Base-by-base conservation (phyloP, 176 grass and related monocot genomes). In the maize (Zea mays) region DNA sequence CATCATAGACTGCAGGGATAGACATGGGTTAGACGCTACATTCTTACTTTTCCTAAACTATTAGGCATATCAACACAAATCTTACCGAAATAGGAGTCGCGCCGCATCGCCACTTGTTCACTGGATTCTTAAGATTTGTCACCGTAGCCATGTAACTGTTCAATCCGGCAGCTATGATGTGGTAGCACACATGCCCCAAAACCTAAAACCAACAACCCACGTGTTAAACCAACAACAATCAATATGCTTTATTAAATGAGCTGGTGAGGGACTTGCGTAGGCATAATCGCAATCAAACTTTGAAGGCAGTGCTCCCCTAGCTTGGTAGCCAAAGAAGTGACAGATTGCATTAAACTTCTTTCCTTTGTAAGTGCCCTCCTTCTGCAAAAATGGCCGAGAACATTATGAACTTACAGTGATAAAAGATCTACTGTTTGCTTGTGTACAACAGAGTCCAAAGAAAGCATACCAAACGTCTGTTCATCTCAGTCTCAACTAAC, bases 311-410 rank as follows among this genome's bases (percentile, higher is more conserved):
- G 96, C 89, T 77, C 96, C 96, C 82, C 96, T 87, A 70, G 96
- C 96, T 88, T 99, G 96, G 83, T 99, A 99, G 50, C 96, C 96
- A 88, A 99, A 99, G 76, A 99, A 99, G 79, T 99, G 96, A 77
- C 90, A 99, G 34, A 99, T 99, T 12, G 92, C 92, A 85, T 95
- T 99, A 66, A 99, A 99, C 51, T 99, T 99, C 85, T 99, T 99
- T 84, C 96, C 96, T 67, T 95, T 99, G 74, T 94, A 99, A 15
- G 78, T 95, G 55, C 96, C 96, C 85, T 90, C 92, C 85, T 99
- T 99, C 96, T 99, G 87, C 57, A 75, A 38, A 64, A 52, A 73
- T 72, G 48, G 10, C 12, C 69, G 78, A 76, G 20, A 83, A 77
- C 37, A 76, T 43, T 69, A 88, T 80, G 7, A 80, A 66, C 59